Evolutionary conservation across 2,329 filamentous ascomycete genomes (phyloP).

Genomic region (Acephala macrosclerotiorum): DNA sequence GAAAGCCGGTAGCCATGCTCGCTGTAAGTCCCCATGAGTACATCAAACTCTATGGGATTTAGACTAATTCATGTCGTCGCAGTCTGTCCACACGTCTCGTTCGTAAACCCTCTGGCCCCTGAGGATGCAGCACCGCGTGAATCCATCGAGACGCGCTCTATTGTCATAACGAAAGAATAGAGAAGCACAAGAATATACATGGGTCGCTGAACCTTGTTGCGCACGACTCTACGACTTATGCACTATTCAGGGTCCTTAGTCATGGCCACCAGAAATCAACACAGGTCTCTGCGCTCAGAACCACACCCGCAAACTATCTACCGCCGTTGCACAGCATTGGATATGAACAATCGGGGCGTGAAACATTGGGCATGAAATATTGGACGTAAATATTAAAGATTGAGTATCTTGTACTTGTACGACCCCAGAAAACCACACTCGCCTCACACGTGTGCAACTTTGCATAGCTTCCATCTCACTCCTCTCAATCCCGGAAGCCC

Average conservation of each 20-base stretch:
- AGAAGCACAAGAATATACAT: background rate
- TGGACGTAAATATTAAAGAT: background rate
- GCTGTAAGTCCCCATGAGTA: conserved; percentile 26
- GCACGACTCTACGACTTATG: no score
- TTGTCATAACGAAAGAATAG: conserved; percentile 33
- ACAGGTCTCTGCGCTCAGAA: no score
- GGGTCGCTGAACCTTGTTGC: no score
- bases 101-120: conserved; percentile 26
- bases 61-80: background rate
- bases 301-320: no score
- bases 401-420: background rate
- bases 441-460: background rate
- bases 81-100: conserved; percentile 36
- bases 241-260: no score
- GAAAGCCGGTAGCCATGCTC: conserved; percentile 28
- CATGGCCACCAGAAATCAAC: no score
- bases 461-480: background rate
- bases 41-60: background rate
- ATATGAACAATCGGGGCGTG: no score
- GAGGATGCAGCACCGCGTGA: conserved; percentile 24
- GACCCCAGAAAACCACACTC: background rate
- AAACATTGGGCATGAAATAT: background rate
- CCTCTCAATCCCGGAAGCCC: background rate
- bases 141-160: conserved; percentile 32
- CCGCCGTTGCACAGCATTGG: no score